Conservation (phyloP, 495 filamentous ascomycete species). For the Penicillium argentinense region DNA sequence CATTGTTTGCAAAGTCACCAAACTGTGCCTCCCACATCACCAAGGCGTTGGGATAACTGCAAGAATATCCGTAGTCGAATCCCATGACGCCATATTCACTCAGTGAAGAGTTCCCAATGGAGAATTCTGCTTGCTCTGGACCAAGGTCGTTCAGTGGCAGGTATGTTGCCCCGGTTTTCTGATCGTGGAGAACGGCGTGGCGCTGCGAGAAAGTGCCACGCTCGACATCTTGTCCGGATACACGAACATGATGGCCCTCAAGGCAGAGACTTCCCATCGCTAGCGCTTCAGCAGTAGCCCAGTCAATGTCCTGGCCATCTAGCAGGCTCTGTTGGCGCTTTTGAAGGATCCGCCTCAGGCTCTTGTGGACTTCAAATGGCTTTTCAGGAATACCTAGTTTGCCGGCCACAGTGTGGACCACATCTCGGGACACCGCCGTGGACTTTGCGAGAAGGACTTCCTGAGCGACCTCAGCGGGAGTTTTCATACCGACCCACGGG, state of each 20-base stretch:
- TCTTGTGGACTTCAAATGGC: slow-evolving; percentile 83
- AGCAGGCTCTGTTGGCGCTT: slow-evolving; percentile 87
- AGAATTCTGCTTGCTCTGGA: slow-evolving; percentile 87
- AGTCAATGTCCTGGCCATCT: slow-evolving; percentile 94
- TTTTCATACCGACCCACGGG: slow-evolving; percentile 98
- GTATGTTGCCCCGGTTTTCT: slow-evolving; percentile 87
- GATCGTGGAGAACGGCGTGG: slow-evolving; percentile 95
- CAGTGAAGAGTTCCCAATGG: slow-evolving; percentile 95
- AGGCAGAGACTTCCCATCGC: slow-evolving; percentile 87
- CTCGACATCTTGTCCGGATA: slow-evolving; percentile 98
- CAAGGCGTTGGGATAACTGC: slow-evolving; percentile 92
- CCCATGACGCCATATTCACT: slow-evolving; percentile 91
- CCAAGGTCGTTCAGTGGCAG: slow-evolving; percentile 87
- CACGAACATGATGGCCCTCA: slow-evolving; percentile 93
- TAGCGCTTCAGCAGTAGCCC: slow-evolving; percentile 94
- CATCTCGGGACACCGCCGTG: slow-evolving; percentile 70
- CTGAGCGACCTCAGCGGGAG: slow-evolving; percentile 91
- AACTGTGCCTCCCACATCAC: slow-evolving; percentile 99
- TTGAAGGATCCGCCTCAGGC: slow-evolving; percentile 92
- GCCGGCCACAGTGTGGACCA: slow-evolving; percentile 73
- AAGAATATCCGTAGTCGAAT: slow-evolving; percentile 97
- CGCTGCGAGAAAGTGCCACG: slow-evolving; percentile 99
- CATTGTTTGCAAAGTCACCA: slow-evolving; percentile 99
- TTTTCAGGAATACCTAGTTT: slow-evolving; percentile 72
- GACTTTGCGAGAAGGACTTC: slow-evolving; percentile 91